Conservation (phyloP, 805 yeast species). For the Wickerhamomyces xylosicus region DNA sequence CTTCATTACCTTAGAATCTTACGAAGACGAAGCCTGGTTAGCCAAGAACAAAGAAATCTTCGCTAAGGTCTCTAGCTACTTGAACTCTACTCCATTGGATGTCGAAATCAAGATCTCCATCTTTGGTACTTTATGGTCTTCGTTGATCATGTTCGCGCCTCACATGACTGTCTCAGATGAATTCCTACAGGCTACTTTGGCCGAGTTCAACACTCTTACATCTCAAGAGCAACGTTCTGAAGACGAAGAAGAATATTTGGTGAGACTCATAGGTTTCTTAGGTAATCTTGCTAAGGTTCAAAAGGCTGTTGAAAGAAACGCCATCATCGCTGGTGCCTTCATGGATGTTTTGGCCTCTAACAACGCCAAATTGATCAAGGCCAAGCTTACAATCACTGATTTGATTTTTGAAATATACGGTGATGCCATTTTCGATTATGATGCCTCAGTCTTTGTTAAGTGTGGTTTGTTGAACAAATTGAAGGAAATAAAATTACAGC, state of each 20-base stretch:
- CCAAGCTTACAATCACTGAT: slow-evolving; percentile 52
- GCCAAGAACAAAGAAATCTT: slow-evolving; percentile 2
- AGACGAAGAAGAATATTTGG: slow-evolving; percentile 27
- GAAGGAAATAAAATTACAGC: slow-evolving; percentile 30
- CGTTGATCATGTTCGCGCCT: slow-evolving; percentile 21
- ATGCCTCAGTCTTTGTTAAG: slow-evolving; percentile 53
- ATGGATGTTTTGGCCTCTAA: slow-evolving; percentile 22
- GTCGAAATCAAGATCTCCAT: slow-evolving; percentile 23
- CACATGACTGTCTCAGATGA: slow-evolving; percentile 13
- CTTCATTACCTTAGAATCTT: slow-evolving; percentile 10
- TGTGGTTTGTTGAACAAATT: slow-evolving; percentile 36
- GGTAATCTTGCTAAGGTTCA: slow-evolving; percentile 38
- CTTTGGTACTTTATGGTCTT: slow-evolving; percentile 36
- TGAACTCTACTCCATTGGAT: slow-evolving; percentile 14
- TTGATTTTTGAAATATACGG: slow-evolving; percentile 70
- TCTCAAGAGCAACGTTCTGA: slow-evolving; percentile 10
- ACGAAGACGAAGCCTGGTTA: slow-evolving; percentile 9
- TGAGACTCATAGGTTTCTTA: slow-evolving; percentile 40
- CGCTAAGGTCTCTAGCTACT: slow-evolving; percentile 7
- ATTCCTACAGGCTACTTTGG: slow-evolving; percentile 17
- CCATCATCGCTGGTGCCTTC: slow-evolving; percentile 34
- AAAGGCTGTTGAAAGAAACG: slow-evolving; percentile 34
- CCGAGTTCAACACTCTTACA: slow-evolving; percentile 11
- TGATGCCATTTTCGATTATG: slow-evolving; percentile 61
- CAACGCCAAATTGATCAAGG: slow-evolving; percentile 17